These are phyloP conservation scores for Wickerhamiella slavikovae DNA, from an alignment of 805 yeast genomes.

Conservation along the genomic window DNA sequence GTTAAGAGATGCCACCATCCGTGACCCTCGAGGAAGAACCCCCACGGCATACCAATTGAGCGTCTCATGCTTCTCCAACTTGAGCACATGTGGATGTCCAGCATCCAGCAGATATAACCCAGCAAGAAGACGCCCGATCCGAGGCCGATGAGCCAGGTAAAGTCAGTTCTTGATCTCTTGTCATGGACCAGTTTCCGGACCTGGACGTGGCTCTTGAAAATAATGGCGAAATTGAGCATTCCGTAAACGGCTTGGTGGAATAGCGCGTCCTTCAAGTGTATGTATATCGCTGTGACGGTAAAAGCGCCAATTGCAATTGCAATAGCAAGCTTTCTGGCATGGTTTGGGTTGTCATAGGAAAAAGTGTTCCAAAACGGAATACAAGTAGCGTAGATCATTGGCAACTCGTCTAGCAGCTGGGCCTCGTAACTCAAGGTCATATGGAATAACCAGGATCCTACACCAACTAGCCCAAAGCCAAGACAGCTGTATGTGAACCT, in stretches of 20 bases:
- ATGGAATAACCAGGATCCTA: conserved; percentile 90
- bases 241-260: conserved; percentile 82
- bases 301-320: conserved; percentile 34
- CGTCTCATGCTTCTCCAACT: conserved; percentile 39
- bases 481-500: conserved; percentile 51
- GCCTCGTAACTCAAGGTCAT: conserved; percentile 83
- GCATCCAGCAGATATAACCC: conserved; percentile 76
- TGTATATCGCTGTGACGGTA: conserved; percentile 46
- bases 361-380: conserved; percentile 78
- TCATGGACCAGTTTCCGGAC: conserved; percentile 34
- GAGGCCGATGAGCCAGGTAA: conserved; percentile 33
- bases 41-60: conserved; percentile 59
- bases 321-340: conserved; percentile 26
- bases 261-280: conserved; percentile 59
- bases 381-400: conserved; percentile 96
- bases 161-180: conserved; percentile 23
- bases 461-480: conserved; percentile 77
- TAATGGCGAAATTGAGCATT: conserved; percentile 49
- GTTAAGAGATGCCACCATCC: conserved; percentile 82
- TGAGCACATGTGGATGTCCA: conserved; percentile 64
- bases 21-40: conserved; percentile 73
- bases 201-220: conserved; percentile 34
- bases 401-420: conserved; percentile 85
- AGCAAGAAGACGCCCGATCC: conserved; percentile 44
- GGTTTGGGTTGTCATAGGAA: conserved; percentile 26